These are phyloP conservation scores for Davidsoniella neocaledoniae DNA, from an alignment of 2,329 filamentous ascomycete genomes.

Conservation along the genomic window DNA sequence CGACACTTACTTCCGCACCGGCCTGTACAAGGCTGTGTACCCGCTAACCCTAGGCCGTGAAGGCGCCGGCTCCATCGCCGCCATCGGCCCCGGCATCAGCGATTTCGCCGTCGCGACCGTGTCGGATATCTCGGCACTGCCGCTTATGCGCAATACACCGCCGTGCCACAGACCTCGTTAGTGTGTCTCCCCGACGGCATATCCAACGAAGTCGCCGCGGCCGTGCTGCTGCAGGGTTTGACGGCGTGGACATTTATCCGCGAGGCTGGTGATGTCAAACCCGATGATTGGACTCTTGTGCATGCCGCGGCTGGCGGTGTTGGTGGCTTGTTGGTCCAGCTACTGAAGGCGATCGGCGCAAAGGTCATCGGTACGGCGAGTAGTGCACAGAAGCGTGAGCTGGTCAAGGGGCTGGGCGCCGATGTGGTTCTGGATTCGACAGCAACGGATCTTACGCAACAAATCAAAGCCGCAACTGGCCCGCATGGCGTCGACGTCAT, in stretches of 20 bases:
- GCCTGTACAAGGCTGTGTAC: conserved; percentile 48
- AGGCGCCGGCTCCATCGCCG: conserved; percentile 53
- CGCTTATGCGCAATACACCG: conserved; percentile 41
- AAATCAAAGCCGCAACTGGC: conserved; percentile 52
- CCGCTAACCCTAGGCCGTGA: conserved; percentile 70
- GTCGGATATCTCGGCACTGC: conserved; percentile 49
- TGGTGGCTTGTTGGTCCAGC: conserved; percentile 56
- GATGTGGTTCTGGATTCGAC: conserved; percentile 40
- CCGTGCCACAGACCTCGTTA: conserved; percentile 34
- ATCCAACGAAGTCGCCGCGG: conserved; percentile 44
- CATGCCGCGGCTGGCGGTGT: conserved; percentile 78
- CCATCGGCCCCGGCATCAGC: conserved; percentile 35
- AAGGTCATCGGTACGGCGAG: conserved; percentile 66
- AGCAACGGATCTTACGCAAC: conserved; percentile 37
- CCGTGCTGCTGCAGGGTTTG: conserved; percentile 61
- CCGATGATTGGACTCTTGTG: conserved; percentile 66
- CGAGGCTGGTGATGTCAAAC: conserved; percentile 58
- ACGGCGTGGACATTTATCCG: conserved; percentile 67
- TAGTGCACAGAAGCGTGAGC: conserved; percentile 51
- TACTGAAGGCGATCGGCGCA: conserved; percentile 56
- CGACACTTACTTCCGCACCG: conserved; percentile 65
- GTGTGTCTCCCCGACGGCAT: conserved; percentile 48
- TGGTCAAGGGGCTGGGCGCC: conserved; percentile 55
- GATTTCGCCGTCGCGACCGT: conserved; percentile 45
- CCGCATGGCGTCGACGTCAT: conserved; percentile 60